Percentiles rank a stretch among this genome's conserved stretches.
Conservation (phyloP, 257 asterid genomes). For the Solanum tarijense region DNA sequence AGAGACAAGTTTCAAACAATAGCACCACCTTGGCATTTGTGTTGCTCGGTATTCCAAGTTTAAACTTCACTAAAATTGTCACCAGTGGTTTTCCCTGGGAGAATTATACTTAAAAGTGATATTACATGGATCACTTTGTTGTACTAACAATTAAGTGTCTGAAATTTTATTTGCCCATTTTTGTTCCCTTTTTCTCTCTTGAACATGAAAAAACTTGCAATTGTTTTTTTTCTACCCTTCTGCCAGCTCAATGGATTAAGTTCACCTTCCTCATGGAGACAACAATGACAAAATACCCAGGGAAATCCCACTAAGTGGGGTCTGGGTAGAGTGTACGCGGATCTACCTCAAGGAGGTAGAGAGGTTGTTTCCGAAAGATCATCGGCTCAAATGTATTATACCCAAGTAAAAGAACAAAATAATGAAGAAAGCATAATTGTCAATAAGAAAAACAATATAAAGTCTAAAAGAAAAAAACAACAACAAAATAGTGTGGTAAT, state of each 20-base stretch:
- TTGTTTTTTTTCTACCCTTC: not conserved
- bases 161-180: not conserved
- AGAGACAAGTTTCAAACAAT: not conserved
- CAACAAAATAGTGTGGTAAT: not conserved
- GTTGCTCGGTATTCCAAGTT: not conserved
- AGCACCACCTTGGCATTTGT: not conserved
- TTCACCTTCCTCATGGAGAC: not conserved
- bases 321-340: fast-evolving
- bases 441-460: not conserved
- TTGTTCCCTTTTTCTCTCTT: not conserved
- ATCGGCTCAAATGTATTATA: not conserved
- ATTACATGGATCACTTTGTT: not conserved
- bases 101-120: not conserved
- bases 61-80: not conserved
- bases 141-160: not conserved
- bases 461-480: not conserved
- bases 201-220: not conserved
- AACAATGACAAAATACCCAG: not conserved
- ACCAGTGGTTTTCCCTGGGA: not conserved
- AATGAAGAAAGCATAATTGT: not conserved
- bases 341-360: not conserved
- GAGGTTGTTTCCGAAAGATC: not conserved
- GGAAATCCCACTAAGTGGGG: not conserved
- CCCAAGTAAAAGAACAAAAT: too few species aligned
- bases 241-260: not conserved